phyloP scores from a whole-genome alignment of 2,329 filamentous ascomycete species.

The Cyphellophora attinorum region DNA sequence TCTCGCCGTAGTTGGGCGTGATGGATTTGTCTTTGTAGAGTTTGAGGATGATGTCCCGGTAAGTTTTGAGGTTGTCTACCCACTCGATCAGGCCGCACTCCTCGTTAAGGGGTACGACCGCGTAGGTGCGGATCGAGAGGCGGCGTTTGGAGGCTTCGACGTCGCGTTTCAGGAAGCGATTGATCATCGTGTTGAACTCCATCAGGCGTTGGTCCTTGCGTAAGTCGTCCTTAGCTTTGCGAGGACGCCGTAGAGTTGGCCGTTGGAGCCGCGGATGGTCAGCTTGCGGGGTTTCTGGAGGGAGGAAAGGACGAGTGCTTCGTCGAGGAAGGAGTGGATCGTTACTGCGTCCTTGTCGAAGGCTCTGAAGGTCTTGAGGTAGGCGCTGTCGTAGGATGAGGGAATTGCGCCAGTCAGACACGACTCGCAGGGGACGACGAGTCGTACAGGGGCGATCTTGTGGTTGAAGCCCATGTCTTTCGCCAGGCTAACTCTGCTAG shows the following conservation, averaged over 20 bases:
- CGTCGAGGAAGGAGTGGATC: slow-evolving; percentile 69
- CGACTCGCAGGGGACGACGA: slow-evolving; percentile 83
- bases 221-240: slow-evolving; percentile 96
- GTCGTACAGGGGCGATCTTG: slow-evolving; percentile 66
- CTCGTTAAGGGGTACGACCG: slow-evolving; percentile 91
- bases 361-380: slow-evolving; percentile 63
- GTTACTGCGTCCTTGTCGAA: slow-evolving; percentile 82
- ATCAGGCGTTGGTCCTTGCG: slow-evolving; percentile 96
- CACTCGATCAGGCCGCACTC: slow-evolving; percentile 98
- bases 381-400: slow-evolving; percentile 56
- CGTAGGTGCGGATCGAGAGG: slow-evolving; percentile 93
- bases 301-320: slow-evolving; percentile 82
- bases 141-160: slow-evolving; percentile 82
- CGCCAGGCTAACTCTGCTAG: slow-evolving; percentile 63
- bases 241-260: slow-evolving; percentile 76
- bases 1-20: slow-evolving; percentile 51
- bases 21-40: slow-evolving; percentile 70
- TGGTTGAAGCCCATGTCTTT: slow-evolving; percentile 75
- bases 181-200: slow-evolving; percentile 99
- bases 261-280: slow-evolving; percentile 79
- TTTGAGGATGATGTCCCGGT: slow-evolving; percentile 78
- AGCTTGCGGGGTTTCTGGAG: slow-evolving; percentile 87
- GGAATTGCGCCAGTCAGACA: slow-evolving; percentile 78
- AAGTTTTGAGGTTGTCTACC: slow-evolving; percentile 90
- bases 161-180: slow-evolving; percentile 83